Base-by-base conservation (phyloP, 2,329 filamentous ascomycete species). In the Aspergillus tamarii region DNA sequence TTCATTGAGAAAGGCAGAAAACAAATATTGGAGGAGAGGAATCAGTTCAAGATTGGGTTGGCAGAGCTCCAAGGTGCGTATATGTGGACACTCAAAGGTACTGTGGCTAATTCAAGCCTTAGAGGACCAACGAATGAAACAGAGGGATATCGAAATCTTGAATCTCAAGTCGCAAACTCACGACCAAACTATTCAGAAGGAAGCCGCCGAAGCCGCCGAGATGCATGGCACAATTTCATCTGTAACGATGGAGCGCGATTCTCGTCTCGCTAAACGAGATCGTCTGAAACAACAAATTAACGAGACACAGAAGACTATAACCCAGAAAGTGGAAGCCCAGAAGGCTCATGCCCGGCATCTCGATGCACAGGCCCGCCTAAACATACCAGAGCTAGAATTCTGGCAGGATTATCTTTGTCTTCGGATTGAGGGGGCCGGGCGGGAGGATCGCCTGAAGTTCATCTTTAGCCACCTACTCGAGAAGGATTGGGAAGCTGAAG, bases 1-100 rank as follows among this genome's bases (percentile, higher is more conserved):
- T 98, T 97, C 72, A 97, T 99, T 67, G 94, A 97, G 74, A 89
- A 92, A 67, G 93, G 94, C 0, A 87, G 94, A 57, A 96, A 96
- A 78, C 88, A 92, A 59, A 92, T 98, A 0, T 78, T 98, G 9
- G 93, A 97, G 73, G 94, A 98, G 82, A 88, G 93, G 74, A 98
- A 97, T 74, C 90, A 96, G 66, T 99, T 97, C 75, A 91, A 91
- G 67, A 91, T 95, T 82, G 96, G 91, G 72, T 83, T 98, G 28
- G 91, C 93, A 53, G 95, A 98, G 78, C 81, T 97, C 41, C 91
- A 96, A 83, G 94, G 94, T 96, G 84, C 57, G 69, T 59, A 12
- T 14, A 26, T 28, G 39, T 58, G 46, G 62, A 28, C 56, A 59
- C 64, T 69, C 28, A 56, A 23, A 5, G n/a, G 28, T 26, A 32